Evolutionary conservation across 257 asterid species (phyloP).

Genomic region (Schizonepeta tenuifolia): DNA sequence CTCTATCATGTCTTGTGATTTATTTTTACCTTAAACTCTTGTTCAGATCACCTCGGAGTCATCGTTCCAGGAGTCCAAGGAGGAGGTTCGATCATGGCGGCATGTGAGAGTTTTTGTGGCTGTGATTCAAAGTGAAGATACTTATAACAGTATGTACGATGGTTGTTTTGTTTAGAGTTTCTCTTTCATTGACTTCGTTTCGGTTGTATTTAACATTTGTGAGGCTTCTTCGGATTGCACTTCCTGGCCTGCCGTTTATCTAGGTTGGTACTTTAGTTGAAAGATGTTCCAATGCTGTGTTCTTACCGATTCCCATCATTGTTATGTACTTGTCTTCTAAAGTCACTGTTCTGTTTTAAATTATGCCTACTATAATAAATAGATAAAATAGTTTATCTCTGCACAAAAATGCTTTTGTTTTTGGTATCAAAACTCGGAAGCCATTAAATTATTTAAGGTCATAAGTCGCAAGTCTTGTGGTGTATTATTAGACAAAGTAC

Average conservation of each 20-base stretch:
- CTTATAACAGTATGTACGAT: conserved; percentile 32
- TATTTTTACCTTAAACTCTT: conserved; percentile 11
- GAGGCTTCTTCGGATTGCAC: conserved; percentile 28
- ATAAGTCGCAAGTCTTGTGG: neutral
- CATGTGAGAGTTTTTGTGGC: conserved; percentile 10
- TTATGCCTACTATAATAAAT: too few species aligned
- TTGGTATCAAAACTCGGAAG: neutral
- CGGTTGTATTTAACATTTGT: conserved; percentile 12
- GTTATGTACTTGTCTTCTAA: neutral
- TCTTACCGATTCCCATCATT: neutral
- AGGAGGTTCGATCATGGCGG: conserved; percentile 56
- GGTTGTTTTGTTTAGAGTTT: conserved; percentile 24
- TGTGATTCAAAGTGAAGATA: conserved; percentile 40
- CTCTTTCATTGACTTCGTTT: conserved; percentile 10
- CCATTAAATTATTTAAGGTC: too few species aligned
- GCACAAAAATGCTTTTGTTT: neutral
- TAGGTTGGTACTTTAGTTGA: conserved; percentile 19
- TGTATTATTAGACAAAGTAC: neutral
- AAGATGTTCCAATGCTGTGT: conserved; percentile 9
- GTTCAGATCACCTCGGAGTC: conserved; percentile 84
- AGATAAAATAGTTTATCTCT: neutral
- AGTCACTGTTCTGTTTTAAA: neutral
- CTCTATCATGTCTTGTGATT: neutral
- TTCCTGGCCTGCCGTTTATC: conserved; percentile 18
- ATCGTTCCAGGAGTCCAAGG: conserved; percentile 92